Conservation (phyloP, 352 stramenopile species). For the Phytophthora sp. region DNA sequence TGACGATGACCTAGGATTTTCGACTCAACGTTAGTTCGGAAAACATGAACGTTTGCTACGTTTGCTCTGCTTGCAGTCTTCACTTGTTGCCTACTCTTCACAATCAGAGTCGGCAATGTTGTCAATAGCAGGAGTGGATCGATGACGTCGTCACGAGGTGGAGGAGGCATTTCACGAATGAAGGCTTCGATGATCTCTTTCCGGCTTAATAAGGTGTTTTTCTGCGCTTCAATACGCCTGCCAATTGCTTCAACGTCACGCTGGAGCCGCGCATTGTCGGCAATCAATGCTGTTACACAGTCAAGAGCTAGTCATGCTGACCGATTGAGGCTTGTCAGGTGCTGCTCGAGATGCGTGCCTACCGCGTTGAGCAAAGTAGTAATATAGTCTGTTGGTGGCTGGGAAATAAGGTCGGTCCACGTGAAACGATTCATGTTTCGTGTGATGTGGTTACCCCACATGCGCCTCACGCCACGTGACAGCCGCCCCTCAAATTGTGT, state of each 20-base stretch:
- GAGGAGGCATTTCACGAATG: not conserved
- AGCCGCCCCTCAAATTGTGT: not conserved
- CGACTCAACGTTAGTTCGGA: not conserved
- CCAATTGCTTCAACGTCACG: not conserved
- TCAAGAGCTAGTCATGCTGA: not conserved
- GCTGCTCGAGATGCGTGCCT: not conserved
- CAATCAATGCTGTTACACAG: not conserved
- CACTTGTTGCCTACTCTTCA: not conserved
- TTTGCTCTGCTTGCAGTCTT: not conserved
- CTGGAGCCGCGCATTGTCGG: not conserved
- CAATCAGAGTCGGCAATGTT: not conserved
- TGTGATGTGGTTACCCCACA: conserved; percentile 25
- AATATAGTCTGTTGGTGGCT: not conserved
- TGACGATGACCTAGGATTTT: not conserved
- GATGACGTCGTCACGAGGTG: not conserved
- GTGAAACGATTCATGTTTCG: conserved; percentile 12
- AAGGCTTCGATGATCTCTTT: not conserved
- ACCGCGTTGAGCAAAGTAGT: not conserved
- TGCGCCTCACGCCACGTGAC: conserved; percentile 15
- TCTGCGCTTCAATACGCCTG: not conserved
- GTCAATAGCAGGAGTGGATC: not conserved
- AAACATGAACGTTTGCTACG: not conserved
- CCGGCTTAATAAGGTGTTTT: not conserved
- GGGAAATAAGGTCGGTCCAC: not conserved
- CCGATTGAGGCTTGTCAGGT: not conserved